A percentile compares a stretch with the other conserved stretches of the same genome.
These are phyloP conservation scores for Volvox africanus DNA, from an alignment of 139 green algal genomes.

Conservation along the genomic window DNA sequence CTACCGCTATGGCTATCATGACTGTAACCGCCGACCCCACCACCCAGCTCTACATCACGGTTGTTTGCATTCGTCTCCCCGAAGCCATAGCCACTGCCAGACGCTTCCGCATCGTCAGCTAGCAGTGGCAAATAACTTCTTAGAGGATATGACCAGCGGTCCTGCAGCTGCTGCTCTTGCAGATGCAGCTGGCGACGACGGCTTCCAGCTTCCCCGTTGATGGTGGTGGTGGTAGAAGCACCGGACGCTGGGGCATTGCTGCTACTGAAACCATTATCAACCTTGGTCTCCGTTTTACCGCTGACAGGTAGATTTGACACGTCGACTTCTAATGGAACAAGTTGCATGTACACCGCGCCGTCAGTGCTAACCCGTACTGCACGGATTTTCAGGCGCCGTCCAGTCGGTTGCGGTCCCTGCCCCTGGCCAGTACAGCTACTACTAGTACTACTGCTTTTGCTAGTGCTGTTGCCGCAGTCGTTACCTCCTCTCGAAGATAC, in stretches of 20 bases:
- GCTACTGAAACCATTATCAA: neutral
- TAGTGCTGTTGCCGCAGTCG: neutral
- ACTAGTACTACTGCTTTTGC: too few relatives aligned
- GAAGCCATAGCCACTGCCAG: too few relatives aligned
- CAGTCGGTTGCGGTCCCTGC: too few relatives aligned
- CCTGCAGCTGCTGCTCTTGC: neutral
- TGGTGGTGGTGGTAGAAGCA: neutral
- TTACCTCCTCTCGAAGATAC: neutral
- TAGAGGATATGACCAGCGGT: too few relatives aligned
- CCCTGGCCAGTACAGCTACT: too few relatives aligned
- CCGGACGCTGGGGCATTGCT: neutral
- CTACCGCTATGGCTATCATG: neutral
- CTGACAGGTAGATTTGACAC: neutral
- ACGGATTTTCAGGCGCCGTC: neutral
- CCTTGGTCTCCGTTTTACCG: neutral
- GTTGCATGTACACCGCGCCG: slow-evolving; percentile 4
- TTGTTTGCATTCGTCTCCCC: too few relatives aligned
- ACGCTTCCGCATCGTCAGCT: too few relatives aligned
- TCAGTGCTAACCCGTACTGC: neutral
- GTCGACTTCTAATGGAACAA: neutral
- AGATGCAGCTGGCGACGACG: neutral
- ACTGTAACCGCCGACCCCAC: too few relatives aligned
- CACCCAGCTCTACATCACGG: too few relatives aligned
- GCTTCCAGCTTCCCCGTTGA: neutral
- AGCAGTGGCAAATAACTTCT: too few relatives aligned